Base-by-base conservation (phyloP, 2,329 filamentous ascomycete genomes). In the Ambrosiella beaveri region DNA sequence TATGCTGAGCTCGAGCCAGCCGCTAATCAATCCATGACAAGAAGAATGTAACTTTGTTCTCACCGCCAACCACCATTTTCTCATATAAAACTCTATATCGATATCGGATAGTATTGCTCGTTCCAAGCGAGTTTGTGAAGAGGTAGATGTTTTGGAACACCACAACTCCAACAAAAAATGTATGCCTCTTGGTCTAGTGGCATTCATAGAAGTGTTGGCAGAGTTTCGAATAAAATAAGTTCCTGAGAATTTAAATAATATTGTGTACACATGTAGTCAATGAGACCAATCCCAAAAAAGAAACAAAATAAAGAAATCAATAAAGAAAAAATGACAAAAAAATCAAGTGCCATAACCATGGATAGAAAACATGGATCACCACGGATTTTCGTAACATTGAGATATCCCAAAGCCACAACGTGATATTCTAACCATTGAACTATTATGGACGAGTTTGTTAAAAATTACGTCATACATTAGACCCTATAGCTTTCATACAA, bases 341-440 rank as follows among this genome's bases (percentile, higher is more conserved):
- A 39, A 17, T 49, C 41, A 44, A 17, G 19, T 61, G 59, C 59
- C 59, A 58, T 61, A 61, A 61, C 56, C 56, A 61, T 61, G 59
- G 58, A 61, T 61, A 56, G 59, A 61, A 61, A 61, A 61, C 59
- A 61, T 61, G 59, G 59, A 56, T 61, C 59, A 57, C 59, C 55
- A 58, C 59, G 59, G 59, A 53, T 56, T 52, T 47, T 55, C 36
- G 17, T 39, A 35, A 15, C 38, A 38, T 17, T 53, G 38, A 35
- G 50, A 44, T 49, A 50, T 38, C 19, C 51, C 7, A 57, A 17
- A 27, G 36, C 55, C 58, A 60, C 58, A 60, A 57, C 58, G 55
- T 53, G 54, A 56, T 57, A 60, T 60, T 57, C 58, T 60, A 60
- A 60, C 58, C 55, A 60, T 52, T 57, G 57, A 60, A 60, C 58